A percentile compares a stretch with the other conserved stretches of the same genome.
Evolutionary conservation across 345 rosid species (phyloP).

Genomic region (Erucastrum elatum): DNA sequence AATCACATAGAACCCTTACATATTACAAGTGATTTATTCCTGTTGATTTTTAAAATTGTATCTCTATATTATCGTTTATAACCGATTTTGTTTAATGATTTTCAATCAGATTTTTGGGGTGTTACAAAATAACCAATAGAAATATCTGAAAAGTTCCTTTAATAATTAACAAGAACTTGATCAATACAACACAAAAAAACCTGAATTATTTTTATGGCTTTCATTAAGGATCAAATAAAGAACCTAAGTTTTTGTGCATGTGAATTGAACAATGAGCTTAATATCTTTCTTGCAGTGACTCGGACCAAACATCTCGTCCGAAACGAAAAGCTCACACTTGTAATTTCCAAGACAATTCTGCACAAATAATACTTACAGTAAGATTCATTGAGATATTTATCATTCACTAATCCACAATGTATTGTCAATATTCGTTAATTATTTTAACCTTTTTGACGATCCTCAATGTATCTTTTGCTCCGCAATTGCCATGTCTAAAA

Average conservation of each 20-base stretch:
- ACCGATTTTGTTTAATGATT: not conserved
- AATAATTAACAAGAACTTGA: not conserved
- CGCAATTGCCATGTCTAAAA: conserved; percentile 13
- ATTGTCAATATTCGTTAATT: not conserved
- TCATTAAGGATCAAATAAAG: not conserved
- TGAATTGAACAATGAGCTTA: conserved; percentile 3
- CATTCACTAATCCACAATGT: not conserved
- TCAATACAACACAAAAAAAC: not conserved
- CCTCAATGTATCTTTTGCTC: conserved; percentile 10
- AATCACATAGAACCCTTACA: not conserved
- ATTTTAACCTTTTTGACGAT: conserved; percentile 8
- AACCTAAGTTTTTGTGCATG: not conserved
- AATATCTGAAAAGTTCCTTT: not conserved
- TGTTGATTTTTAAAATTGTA: not conserved
- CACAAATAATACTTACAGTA: not conserved
- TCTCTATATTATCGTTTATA: not conserved
- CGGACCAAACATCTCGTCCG: conserved; percentile 36
- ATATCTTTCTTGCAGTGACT: conserved; percentile 11
- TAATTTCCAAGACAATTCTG: conserved; percentile 30
- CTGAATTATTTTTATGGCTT: not conserved
- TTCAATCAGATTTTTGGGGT: not conserved
- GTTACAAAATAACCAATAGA: not conserved
- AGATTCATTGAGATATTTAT: not conserved
- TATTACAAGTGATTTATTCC: not conserved
- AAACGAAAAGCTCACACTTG: not conserved